Conservation (phyloP, 495 filamentous ascomycete genomes). For the Podospora pseudopauciseta region DNA sequence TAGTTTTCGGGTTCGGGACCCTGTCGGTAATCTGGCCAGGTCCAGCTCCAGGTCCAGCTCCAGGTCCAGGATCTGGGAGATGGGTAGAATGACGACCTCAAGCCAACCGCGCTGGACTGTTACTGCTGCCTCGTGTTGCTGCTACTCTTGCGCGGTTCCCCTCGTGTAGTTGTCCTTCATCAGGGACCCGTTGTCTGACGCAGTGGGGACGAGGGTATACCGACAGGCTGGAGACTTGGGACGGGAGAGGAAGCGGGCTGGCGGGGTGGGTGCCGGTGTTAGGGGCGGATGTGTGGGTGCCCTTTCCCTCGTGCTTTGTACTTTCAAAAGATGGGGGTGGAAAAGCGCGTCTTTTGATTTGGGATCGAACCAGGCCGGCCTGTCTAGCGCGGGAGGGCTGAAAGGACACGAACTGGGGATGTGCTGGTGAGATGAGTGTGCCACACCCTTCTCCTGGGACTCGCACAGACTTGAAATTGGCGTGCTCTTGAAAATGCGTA, state of each 20-base stretch:
- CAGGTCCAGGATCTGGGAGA: constrained; percentile 1
- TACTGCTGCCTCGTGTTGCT: too few species aligned
- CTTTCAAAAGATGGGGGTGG: constrained; percentile 13
- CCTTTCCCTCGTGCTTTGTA: constrained; percentile 25
- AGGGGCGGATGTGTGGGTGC: not conserved
- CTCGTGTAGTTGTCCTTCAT: not conserved
- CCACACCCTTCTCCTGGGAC: constrained; percentile 20
- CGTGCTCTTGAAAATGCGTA: constrained; percentile 13
- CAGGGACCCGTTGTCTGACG: not conserved
- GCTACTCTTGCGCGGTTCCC: too few species aligned
- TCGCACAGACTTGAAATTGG: constrained; percentile 12
- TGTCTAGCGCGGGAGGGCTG: constrained; percentile 35
- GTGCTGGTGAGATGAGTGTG: constrained; percentile 11
- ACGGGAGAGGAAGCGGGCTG: not conserved
- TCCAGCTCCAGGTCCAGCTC: not conserved
- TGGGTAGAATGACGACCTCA: constrained; percentile 4
- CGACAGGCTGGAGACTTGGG: constrained; percentile 7
- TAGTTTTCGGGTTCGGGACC: constrained; percentile 19
- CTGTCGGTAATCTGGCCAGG: constrained; percentile 15
- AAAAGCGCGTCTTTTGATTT: constrained; percentile 18
- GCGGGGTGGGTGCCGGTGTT: constrained; percentile 1
- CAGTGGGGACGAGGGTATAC: not conserved
- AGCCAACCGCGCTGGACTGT: not conserved
- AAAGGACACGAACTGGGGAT: constrained; percentile 24
- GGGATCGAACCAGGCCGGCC: constrained; percentile 21